Conservation (phyloP, 768 basidiomycete species). For the Calvatia gigantea region DNA sequence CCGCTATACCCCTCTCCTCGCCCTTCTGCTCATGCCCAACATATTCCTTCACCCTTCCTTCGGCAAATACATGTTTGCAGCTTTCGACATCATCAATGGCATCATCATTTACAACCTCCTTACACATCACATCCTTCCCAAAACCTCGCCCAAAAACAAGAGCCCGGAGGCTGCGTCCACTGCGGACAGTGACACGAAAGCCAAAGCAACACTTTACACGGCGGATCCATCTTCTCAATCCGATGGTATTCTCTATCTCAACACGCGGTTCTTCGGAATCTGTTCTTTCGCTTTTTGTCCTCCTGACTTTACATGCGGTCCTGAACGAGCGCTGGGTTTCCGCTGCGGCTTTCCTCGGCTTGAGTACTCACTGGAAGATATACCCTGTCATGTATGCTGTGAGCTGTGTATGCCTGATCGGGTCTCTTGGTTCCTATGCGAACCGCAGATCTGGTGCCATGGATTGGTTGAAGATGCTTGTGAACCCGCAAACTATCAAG, state of each 20-base stretch:
- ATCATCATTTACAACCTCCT: constrained; percentile 65
- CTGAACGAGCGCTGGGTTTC: constrained; percentile 55
- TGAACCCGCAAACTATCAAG: constrained; percentile 50
- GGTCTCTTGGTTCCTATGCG: constrained; percentile 15
- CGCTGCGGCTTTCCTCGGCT: constrained; percentile 72
- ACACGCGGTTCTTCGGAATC: constrained; percentile 96
- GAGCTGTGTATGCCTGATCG: constrained; percentile 62
- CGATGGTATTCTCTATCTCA: constrained; percentile 92
- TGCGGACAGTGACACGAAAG: constrained; percentile 13
- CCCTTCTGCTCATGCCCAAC: constrained; percentile 79
- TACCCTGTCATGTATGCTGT: constrained; percentile 91
- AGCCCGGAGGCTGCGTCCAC: background rate
- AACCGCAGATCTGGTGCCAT: constrained; percentile 17
- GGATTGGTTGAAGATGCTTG: constrained; percentile 31
- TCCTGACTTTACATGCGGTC: constrained; percentile 62
- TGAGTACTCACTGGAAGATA: constrained; percentile 95
- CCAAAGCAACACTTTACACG: constrained; percentile 53
- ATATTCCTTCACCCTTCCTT: constrained; percentile 77
- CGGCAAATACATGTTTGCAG: constrained; percentile 87
- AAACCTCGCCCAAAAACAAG: constrained; percentile 2
- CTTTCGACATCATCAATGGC: constrained; percentile 80
- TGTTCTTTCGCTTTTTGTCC: constrained; percentile 74
- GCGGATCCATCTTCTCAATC: constrained; percentile 85
- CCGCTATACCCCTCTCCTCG: constrained; percentile 93
- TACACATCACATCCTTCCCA: constrained; percentile 43